phyloP scores from a whole-genome alignment of 306 rosid species.

The Quercus glauca region DNA sequence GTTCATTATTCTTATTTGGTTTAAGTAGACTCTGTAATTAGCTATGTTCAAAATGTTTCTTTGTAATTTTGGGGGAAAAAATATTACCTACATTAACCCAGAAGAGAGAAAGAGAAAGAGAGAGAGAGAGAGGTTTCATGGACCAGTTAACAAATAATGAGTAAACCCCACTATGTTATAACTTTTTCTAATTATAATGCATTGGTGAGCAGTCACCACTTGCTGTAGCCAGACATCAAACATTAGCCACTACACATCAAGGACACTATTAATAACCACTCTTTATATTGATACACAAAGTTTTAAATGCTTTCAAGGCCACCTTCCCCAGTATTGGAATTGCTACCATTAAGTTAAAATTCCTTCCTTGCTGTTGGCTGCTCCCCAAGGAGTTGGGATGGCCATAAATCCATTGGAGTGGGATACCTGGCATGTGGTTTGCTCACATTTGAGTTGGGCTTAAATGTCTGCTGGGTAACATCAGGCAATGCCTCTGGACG shows the following conservation, averaged over 20 bases:
- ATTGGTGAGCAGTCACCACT: not conserved
- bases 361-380: conserved; percentile 38
- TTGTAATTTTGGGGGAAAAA: no score
- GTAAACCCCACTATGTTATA: not conserved
- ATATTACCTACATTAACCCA: no score
- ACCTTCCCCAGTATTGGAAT: conserved; percentile 8
- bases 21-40: no score
- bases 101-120: no score
- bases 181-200: not conserved
- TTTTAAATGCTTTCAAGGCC: conserved; percentile 14
- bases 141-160: not conserved
- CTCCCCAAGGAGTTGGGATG: conserved; percentile 63
- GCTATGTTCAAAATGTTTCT: no score
- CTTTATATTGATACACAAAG: not conserved
- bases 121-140: not conserved
- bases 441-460: conserved; percentile 45
- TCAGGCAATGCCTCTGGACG: conserved; percentile 32
- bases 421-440: conserved; percentile 96
- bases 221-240: not conserved
- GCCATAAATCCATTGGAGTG: conserved; percentile 78
- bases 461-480: conserved; percentile 31
- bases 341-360: not conserved
- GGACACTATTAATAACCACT: not conserved
- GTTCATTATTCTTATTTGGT: no score
- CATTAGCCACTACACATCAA: not conserved